Base-by-base conservation (phyloP, 495 filamentous ascomycete species). In the Arthonia radiata region DNA sequence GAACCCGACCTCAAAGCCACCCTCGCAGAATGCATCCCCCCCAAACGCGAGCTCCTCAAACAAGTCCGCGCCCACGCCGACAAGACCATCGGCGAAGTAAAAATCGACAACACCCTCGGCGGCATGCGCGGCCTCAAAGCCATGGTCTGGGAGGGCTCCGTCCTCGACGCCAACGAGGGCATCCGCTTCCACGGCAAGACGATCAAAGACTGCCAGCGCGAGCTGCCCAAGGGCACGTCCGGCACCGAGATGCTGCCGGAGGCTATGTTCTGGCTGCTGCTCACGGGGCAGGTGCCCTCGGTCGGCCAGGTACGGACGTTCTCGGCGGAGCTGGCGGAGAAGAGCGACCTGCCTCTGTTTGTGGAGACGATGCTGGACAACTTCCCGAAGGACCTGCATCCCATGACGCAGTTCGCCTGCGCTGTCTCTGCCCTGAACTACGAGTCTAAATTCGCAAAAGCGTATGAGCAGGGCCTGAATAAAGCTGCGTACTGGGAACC, bases 161-260 rank as follows among this genome's bases (percentile, higher is more conserved):
- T 97, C 5, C 74, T 97, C 17, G 89, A 94, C 46, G 68, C 86
- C 29, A 68, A 94, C 42, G 86, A 97, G 54, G 86, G 86, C 18
- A 97, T 97, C 44, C 77, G 86, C 26, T 97, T 97, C 62, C 86
- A 93, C 47, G 89, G 89, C 40, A 70, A 71, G 39, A 93, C 80
- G 26, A 97, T 97, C 59, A 89, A 86, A 55, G 86, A 97, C 44
- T 97, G 86, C 61, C 82, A 92, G 43, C 63, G 66, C 31, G 67
- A 89, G 44, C 65, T 97, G 5, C 86, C 86, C 39, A 93, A 92
- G 56, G 86, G 82, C 28, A 76, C 64, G 30, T 65, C 73, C 2
- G 86, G 86, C 31, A 86, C 78, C n/a, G 83, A 97, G 56, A 94
- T 94, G 89, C 70, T 97, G 2, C 86, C 86, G 19, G 86, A 97